These are phyloP conservation scores for Tilletia indica DNA, from an alignment of 1,284 basidiomycete species.

Conservation along the genomic window DNA sequence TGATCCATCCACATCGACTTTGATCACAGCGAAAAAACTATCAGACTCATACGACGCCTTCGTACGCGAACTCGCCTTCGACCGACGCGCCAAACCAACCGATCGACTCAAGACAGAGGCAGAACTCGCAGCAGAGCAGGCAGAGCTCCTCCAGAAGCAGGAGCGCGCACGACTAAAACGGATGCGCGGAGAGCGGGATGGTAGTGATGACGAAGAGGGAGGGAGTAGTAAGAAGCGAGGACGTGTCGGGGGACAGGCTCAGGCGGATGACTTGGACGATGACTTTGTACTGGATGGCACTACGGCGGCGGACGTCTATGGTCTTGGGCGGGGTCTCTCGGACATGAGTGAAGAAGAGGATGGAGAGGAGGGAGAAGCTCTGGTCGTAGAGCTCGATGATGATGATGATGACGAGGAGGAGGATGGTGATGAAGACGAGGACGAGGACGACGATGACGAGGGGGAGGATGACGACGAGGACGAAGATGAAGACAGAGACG, in stretches of 20 bases:
- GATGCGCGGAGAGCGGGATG: constrained; percentile 78
- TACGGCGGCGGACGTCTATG: constrained; percentile 44
- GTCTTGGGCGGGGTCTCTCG: constrained; percentile 44
- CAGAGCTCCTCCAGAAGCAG: constrained; percentile 78
- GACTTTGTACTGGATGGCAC: constrained; percentile 65
- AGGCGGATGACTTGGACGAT: constrained; percentile 84
- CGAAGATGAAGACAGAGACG: constrained; percentile 42
- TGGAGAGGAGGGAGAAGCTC: constrained; percentile 52
- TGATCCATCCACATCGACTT: constrained; percentile 14
- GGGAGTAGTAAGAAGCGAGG: constrained; percentile 37
- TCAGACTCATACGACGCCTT: constrained; percentile 73
- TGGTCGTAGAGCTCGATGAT: constrained; percentile 33
- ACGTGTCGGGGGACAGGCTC: constrained; percentile 60
- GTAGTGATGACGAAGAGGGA: constrained; percentile 45
- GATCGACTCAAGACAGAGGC: constrained; percentile 96
- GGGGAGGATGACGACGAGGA: constrained; percentile 40
- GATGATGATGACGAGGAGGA: constrained; percentile 57
- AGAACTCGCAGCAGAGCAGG: constrained; percentile 84
- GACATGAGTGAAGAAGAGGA: constrained; percentile 55
- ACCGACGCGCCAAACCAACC: constrained; percentile 87
- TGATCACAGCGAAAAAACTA: constrained; percentile 28
- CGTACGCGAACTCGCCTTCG: constrained; percentile 88
- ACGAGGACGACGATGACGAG: constrained; percentile 30
- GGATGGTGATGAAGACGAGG: constrained; percentile 37
- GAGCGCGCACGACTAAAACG: constrained; percentile 76